Evolutionary conservation across 257 asterid genomes (phyloP).

Genomic region (Avicennia marina): DNA sequence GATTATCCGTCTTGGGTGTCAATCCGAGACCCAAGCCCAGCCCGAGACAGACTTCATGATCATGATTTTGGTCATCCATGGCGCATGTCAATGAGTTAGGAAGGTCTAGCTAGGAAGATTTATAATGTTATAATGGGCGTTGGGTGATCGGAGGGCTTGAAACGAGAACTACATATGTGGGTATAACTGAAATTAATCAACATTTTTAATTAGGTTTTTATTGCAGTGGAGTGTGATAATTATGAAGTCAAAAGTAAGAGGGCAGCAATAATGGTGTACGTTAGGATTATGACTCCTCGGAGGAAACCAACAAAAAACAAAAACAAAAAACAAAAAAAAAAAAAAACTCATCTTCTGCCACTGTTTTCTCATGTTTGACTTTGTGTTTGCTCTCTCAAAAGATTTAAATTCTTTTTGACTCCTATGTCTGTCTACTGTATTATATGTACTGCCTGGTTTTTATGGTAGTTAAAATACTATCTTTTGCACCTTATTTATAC

Average conservation of each 20-base stretch:
- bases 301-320: conserved; percentile 31
- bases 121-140: conserved; percentile 7
- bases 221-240: conserved; percentile 21
- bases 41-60: conserved; percentile 37
- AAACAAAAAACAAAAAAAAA: too few species aligned
- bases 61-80: conserved; percentile 18
- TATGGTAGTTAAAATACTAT: too few species aligned
- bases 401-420: too few species aligned
- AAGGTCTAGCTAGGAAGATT: conserved; percentile 22
- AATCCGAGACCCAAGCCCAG: conserved; percentile 42
- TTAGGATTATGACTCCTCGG: conserved; percentile 40
- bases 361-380: too few species aligned
- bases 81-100: too few species aligned
- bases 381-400: too few species aligned
- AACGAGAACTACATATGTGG: conserved; percentile 21
- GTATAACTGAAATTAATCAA: conserved; percentile 25
- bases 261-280: conserved; percentile 32
- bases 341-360: too few species aligned
- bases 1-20: background rate
- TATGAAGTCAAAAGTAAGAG: conserved; percentile 33
- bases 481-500: too few species aligned
- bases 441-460: too few species aligned
- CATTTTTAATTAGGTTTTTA: conserved; percentile 33
- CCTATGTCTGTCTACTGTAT: too few species aligned
- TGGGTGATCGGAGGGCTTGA: too few species aligned